Percentiles rank a stretch among this genome's conserved stretches.
Evolutionary conservation across 495 filamentous ascomycete species (phyloP).

Genomic region (Penicillium diatomitis): DNA sequence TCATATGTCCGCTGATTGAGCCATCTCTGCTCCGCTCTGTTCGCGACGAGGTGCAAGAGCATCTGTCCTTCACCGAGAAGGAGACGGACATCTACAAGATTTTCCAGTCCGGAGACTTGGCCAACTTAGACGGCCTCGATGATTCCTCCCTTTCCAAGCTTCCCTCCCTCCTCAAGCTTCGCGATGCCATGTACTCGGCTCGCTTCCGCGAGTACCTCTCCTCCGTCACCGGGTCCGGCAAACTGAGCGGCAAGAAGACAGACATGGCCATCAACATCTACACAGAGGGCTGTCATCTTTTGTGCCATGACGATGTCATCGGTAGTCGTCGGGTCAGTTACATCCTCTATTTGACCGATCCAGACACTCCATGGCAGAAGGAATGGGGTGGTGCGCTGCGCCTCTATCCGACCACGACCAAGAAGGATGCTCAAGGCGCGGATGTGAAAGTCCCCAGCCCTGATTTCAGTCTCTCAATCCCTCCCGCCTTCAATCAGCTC

Average conservation of each 20-base stretch:
- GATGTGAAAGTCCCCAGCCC: conserved; percentile 67
- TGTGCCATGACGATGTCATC: conserved; percentile 98
- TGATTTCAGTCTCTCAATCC: conserved; percentile 66
- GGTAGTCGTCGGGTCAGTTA: conserved; percentile 88
- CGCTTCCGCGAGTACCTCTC: conserved; percentile 84
- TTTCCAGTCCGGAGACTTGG: conserved; percentile 94
- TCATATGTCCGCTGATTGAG: conserved; percentile 73
- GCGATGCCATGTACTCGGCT: conserved; percentile 87
- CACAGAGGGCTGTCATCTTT: conserved; percentile 86
- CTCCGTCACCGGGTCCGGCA: conserved; percentile 71
- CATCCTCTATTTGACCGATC: conserved; percentile 92
- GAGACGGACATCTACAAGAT: conserved; percentile 99
- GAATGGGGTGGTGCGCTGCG: conserved; percentile 93
- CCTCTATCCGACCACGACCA: conserved; percentile 70
- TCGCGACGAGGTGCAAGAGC: conserved; percentile 76
- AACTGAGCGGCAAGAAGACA: conserved; percentile 86
- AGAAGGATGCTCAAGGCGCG: conserved; percentile 54
- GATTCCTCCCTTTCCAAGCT: conserved; percentile 70
- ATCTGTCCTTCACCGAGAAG: conserved; percentile 93
- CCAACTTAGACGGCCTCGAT: conserved; percentile 90
- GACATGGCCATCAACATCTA: conserved; percentile 99
- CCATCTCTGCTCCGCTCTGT: conserved; percentile 74
- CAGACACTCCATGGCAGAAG: conserved; percentile 80
- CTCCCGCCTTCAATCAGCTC: conserved; percentile 93
- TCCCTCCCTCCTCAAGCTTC: conserved; percentile 74